A percentile compares a stretch with the other conserved stretches of the same genome.
Conservation (phyloP, 768 basidiomycete species). For the Macrolepiota dolichaula region DNA sequence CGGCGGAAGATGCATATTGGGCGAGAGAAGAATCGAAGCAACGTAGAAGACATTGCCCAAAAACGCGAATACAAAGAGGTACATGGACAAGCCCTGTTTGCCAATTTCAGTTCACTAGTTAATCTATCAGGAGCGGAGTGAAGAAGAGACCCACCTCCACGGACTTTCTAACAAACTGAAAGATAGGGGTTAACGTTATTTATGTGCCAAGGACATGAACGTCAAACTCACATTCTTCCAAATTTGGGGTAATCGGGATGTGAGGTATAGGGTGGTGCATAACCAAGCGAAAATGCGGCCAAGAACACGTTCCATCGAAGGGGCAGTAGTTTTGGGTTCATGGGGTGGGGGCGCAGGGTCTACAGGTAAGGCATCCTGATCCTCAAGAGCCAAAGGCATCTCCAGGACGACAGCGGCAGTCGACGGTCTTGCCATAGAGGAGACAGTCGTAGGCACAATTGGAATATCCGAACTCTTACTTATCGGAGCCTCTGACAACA, state of each 20-base stretch:
- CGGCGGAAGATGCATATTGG: constrained; percentile 53
- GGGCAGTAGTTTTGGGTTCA: constrained; percentile 22
- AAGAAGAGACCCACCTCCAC: constrained; percentile 55
- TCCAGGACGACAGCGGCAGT: neutral
- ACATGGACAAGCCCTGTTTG: constrained; percentile 83
- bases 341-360: constrained; percentile 16
- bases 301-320: constrained; percentile 57
- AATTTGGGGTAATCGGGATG: constrained; percentile 92
- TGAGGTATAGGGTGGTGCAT: constrained; percentile 90
- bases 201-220: neutral
- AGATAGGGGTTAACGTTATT: constrained; percentile 7
- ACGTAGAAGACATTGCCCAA: constrained; percentile 94
- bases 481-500: constrained; percentile 30
- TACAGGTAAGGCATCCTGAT: neutral
- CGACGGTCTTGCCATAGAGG: neutral
- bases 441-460: neutral
- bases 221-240: constrained; percentile 91
- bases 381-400: neutral
- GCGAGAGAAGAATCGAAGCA: constrained; percentile 80
- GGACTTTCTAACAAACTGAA: constrained; percentile 82
- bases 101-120: constrained; percentile 5
- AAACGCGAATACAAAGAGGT: constrained; percentile 92
- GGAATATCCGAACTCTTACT: neutral
- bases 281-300: constrained; percentile 94
- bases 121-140: neutral